phyloP scores from a whole-genome alignment of 345 rosid species.

The Hibiscus trionum region DNA sequence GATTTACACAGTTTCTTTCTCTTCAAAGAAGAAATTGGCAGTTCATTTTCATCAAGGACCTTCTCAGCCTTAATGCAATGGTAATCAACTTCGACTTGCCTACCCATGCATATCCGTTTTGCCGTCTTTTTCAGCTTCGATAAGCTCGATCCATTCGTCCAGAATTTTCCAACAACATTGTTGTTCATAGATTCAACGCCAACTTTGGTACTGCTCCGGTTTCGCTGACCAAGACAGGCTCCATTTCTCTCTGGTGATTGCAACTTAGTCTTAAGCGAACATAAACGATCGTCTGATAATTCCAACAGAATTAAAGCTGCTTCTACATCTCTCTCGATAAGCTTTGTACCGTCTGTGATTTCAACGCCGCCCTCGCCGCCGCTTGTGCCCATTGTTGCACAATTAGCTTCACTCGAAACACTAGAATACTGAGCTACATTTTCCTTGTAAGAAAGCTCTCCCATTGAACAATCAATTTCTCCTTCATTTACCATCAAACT shows the following conservation, averaged over 20 bases:
- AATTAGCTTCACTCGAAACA: neutral
- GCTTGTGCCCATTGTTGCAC: neutral
- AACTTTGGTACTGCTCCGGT: neutral
- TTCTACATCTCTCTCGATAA: neutral
- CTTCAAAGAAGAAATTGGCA: neutral
- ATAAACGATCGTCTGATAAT: neutral
- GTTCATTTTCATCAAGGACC: neutral
- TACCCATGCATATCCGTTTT: neutral
- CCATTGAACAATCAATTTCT: neutral
- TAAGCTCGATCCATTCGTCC: neutral
- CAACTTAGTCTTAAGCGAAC: neutral
- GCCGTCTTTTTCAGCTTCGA: neutral
- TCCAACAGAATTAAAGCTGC: neutral
- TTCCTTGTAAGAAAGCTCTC: neutral
- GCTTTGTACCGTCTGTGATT: neutral
- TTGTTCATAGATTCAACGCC: neutral
- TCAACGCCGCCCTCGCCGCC: neutral
- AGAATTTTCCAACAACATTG: neutral
- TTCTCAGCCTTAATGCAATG: neutral
- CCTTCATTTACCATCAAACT: neutral
- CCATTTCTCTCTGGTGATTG: neutral
- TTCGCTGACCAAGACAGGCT: neutral
- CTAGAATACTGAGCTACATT: neutral
- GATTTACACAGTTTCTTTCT: conserved; percentile 6
- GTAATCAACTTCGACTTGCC: neutral